Evolutionary conservation across 441 rosid species (phyloP).

Genomic region (Populus hybrid): DNA sequence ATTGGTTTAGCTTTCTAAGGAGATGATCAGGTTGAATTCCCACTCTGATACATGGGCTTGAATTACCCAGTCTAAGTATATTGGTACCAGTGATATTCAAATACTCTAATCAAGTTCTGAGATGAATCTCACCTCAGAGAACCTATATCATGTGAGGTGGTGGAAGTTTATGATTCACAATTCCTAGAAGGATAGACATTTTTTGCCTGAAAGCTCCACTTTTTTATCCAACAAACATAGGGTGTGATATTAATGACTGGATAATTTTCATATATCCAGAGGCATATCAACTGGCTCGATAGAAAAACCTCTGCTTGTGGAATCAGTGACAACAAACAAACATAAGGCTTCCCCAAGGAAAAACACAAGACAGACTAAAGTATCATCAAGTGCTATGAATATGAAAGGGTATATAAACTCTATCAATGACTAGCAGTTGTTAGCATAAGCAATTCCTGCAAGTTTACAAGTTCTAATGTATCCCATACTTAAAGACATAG

Average conservation of each 20-base stretch:
- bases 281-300: background rate
- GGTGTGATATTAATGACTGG: background rate
- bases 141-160: background rate
- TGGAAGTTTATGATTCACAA: background rate
- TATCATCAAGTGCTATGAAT: background rate
- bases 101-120: background rate
- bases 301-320: background rate
- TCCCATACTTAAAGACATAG: background rate
- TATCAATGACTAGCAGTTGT: background rate
- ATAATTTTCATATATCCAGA: background rate
- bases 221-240: background rate
- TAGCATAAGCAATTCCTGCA: background rate
- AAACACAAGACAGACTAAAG: background rate
- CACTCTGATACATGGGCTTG: background rate
- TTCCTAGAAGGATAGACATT: background rate
- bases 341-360: background rate
- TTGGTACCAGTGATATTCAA: background rate
- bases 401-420: background rate
- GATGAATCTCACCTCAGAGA: background rate
- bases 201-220: background rate
- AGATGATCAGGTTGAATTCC: background rate
- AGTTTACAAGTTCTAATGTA: background rate
- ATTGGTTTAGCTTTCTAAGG: background rate
- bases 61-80: background rate
- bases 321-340: slow-evolving; percentile 4